These are phyloP conservation scores for Silene noctiflora DNA, from an alignment of 179 eudicot genomes.

Conservation along the genomic window DNA sequence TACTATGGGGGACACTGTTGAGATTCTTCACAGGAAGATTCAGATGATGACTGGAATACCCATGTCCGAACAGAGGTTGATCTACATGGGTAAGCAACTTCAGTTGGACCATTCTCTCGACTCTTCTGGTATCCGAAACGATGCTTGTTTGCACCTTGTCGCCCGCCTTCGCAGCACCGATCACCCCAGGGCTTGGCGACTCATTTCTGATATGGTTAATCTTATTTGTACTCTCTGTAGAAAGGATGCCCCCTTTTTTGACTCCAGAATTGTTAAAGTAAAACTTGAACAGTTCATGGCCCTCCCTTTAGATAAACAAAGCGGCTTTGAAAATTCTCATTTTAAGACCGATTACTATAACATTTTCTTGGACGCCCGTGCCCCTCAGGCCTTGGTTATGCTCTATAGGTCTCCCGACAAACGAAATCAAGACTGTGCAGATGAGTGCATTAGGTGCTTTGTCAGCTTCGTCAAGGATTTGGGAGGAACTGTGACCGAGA, in stretches of 20 bases:
- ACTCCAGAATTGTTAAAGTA: conserved; percentile 9
- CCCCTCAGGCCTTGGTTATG: conserved; percentile 58
- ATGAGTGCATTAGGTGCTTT: conserved; percentile 46
- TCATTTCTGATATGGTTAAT: conserved; percentile 43
- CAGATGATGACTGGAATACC: conserved; percentile 46
- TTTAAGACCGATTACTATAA: conserved; percentile 36
- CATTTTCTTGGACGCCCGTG: conserved; percentile 51
- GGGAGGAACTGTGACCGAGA: conserved; percentile 14
- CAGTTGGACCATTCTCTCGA: conserved; percentile 54
- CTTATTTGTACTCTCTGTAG: conserved; percentile 37
- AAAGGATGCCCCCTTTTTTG: conserved; percentile 20
- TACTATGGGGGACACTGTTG: conserved; percentile 44
- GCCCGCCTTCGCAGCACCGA: conserved; percentile 68
- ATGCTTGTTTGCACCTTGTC: conserved; percentile 57
- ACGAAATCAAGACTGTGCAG: conserved; percentile 38
- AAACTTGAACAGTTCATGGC: conserved; percentile 28
- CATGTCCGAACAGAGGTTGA: conserved; percentile 48
- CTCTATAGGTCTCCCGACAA: conserved; percentile 48
- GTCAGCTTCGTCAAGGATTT: conserved; percentile 28
- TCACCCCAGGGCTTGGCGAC: conserved; percentile 60
- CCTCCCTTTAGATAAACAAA: background rate
- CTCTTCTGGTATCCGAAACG: conserved; percentile 48
- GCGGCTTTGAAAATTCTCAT: background rate
- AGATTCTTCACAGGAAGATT: conserved; percentile 39
- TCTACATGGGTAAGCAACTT: conserved; percentile 64